Conservation (phyloP, 2,329 filamentous ascomycete species). For the Macroventuria anomochaeta region DNA sequence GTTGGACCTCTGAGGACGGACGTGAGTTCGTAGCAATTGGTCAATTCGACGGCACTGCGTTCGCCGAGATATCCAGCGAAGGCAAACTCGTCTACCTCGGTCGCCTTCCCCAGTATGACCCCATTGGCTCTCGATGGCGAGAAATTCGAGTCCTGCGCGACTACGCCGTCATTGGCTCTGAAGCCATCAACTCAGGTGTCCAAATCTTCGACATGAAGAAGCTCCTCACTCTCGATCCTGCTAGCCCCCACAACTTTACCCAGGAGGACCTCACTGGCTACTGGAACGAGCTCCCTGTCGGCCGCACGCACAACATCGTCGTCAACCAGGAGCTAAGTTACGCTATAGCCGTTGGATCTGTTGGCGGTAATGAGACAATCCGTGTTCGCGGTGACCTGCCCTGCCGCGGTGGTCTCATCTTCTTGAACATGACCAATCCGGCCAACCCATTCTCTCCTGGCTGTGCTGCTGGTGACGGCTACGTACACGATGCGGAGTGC, state of each 20-base stretch:
- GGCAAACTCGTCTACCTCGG: slow-evolving; percentile 60
- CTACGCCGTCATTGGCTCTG: slow-evolving; percentile 47
- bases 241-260: slow-evolving; percentile 33
- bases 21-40: slow-evolving; percentile 61
- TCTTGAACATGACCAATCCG: slow-evolving; percentile 62
- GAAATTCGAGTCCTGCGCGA: slow-evolving; percentile 55
- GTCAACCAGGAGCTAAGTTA: slow-evolving; percentile 40
- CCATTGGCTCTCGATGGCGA: slow-evolving; percentile 55
- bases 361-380: slow-evolving; percentile 34
- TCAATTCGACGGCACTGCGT: slow-evolving; percentile 49
- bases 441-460: slow-evolving; percentile 59
- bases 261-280: slow-evolving; percentile 36
- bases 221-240: slow-evolving; percentile 33
- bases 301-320: slow-evolving; percentile 45
- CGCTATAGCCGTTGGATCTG: slow-evolving; percentile 37
- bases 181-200: slow-evolving; percentile 56
- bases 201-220: slow-evolving; percentile 68
- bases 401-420: slow-evolving; percentile 61
- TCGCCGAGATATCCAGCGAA: slow-evolving; percentile 50
- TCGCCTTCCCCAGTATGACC: slow-evolving; percentile 55
- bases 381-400: slow-evolving; percentile 32
- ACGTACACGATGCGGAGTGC: slow-evolving; percentile 67
- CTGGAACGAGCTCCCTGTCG: slow-evolving; percentile 36
- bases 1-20: slow-evolving; percentile 58
- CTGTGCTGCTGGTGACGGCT: slow-evolving; percentile 61